Evolutionary conservation across 805 yeast species (phyloP).

Genomic region (Cyberlindnera euphorbiiphila): DNA sequence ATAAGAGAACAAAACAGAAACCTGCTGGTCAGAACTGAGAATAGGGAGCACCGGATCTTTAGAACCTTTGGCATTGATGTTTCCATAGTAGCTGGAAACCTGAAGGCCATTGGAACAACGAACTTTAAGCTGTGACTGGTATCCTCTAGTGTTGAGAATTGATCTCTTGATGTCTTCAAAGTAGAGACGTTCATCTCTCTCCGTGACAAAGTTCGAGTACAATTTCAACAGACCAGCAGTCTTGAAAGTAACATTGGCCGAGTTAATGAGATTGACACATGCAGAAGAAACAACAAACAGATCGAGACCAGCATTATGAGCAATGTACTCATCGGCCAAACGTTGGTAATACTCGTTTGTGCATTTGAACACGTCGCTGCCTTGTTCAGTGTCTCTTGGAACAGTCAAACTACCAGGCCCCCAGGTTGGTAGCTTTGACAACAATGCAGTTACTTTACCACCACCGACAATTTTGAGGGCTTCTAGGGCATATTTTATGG

Average conservation of each 20-base stretch:
- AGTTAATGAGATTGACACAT: slow-evolving; percentile 68
- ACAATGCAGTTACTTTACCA: slow-evolving; percentile 72
- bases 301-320: slow-evolving; percentile 68
- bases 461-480: slow-evolving; percentile 67
- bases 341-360: slow-evolving; percentile 59
- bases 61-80: slow-evolving; percentile 36
- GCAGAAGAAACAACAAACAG: slow-evolving; percentile 63
- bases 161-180: slow-evolving; percentile 56
- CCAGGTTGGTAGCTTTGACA: slow-evolving; percentile 70
- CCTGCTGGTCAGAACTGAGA: slow-evolving; percentile 55
- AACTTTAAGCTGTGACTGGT: slow-evolving; percentile 77
- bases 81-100: slow-evolving; percentile 70
- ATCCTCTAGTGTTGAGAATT: slow-evolving; percentile 54
- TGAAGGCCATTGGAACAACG: slow-evolving; percentile 88
- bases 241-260: slow-evolving; percentile 56
- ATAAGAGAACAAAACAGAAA: slow-evolving; percentile 69
- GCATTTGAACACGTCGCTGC: slow-evolving; percentile 50
- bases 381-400: slow-evolving; percentile 33
- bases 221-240: slow-evolving; percentile 70
- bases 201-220: slow-evolving; percentile 64
- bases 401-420: slow-evolving; percentile 69
- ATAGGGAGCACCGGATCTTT: slow-evolving; percentile 71
- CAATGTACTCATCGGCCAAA: slow-evolving; percentile 53
- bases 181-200: slow-evolving; percentile 65
- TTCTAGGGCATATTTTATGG: slow-evolving; percentile 61